Evolutionary conservation across 208 protist species (phyloP), one percentile per base, ranked within the genome.

Genomic region (Trypanosoma vivax): DNA sequence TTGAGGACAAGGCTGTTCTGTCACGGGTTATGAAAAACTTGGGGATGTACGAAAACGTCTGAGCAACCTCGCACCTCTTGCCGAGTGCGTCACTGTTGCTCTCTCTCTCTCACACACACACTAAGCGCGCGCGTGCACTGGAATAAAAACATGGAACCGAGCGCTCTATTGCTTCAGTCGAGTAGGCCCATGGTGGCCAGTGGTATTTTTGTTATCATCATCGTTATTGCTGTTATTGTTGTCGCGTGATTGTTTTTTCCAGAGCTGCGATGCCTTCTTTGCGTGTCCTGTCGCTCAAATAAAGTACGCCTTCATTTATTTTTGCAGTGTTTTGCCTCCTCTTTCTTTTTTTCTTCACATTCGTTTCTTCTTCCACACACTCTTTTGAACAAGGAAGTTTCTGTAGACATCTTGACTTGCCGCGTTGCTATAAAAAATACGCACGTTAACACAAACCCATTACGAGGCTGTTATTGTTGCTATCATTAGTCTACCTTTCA

Each of bases 1-100:
- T 94, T 33, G 76, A 87, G 55, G 83, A 94, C 37, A 85, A 88
- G 51, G 63, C 63, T n/a, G 76, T 90, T 28, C 39, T 88, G 16
- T 50, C 67, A 5, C 76, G 80, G 30, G 79, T 94, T 27, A 64
- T 94, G 68, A 83, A 83, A 59, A 90, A 89, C 38, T 67, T 87
- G 18, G 86, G 86, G 11, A 83, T 93, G 33, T 62, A 68, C 21
- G 54, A 77, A 43, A 74, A 60, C 41, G 0, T 35, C 5, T 70
- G 35, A 54, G 21, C 35, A 21, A 13, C 41, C 6, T 43, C n/a
- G 33, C 9, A n/a, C 33, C 14, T 39, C 5, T 21, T 47, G 46
- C 5, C 33, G 18, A 40, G 34, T 57, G 0, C 7, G 6, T 54
- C 1, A 33, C 21, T 30, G 9, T 49, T 11, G 24, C 30, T 27